phyloP scores from a whole-genome alignment of 441 rosid genomes.

The Lepidium campestre region DNA sequence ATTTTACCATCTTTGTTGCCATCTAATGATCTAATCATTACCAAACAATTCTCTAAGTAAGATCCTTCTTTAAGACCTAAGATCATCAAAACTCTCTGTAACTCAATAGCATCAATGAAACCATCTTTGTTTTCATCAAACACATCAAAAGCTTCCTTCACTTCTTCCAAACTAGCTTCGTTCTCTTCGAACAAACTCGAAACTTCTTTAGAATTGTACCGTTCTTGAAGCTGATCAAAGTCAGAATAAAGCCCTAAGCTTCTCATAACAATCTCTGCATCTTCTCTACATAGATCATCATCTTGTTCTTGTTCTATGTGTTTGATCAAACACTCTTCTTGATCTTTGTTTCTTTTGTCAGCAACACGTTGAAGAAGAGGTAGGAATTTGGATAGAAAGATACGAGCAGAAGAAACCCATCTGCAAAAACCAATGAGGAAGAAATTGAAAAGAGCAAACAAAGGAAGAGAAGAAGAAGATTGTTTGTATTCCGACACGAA shows the following conservation, averaged over 20 bases:
- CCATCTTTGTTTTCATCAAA: conserved; percentile 63
- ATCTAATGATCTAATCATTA: conserved; percentile 51
- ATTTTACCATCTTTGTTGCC: conserved; percentile 40
- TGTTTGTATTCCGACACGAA: background rate
- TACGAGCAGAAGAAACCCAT: conserved; percentile 23
- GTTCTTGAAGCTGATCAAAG: conserved; percentile 26
- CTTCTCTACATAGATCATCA: conserved; percentile 24
- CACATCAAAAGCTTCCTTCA: conserved; percentile 46
- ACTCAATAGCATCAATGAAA: conserved; percentile 48
- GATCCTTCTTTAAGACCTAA: conserved; percentile 33
- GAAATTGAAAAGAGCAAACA: conserved; percentile 9
- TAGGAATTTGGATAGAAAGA: conserved; percentile 8
- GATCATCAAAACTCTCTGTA: conserved; percentile 33
- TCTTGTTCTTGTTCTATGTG: background rate
- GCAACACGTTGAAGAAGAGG: conserved; percentile 9
- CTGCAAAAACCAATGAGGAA: conserved; percentile 12
- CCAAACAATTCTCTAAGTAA: conserved; percentile 31
- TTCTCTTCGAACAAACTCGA: conserved; percentile 38
- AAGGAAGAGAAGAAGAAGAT: conserved; percentile 3
- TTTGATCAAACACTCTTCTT: background rate
- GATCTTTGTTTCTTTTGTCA: background rate
- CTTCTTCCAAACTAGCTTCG: conserved; percentile 48
- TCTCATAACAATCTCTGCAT: conserved; percentile 54
- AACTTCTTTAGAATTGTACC: conserved; percentile 9
- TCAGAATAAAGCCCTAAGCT: conserved; percentile 38